phyloP scores from a whole-genome alignment of 148 eudicot genomes.

The Nepenthes gracilis region DNA sequence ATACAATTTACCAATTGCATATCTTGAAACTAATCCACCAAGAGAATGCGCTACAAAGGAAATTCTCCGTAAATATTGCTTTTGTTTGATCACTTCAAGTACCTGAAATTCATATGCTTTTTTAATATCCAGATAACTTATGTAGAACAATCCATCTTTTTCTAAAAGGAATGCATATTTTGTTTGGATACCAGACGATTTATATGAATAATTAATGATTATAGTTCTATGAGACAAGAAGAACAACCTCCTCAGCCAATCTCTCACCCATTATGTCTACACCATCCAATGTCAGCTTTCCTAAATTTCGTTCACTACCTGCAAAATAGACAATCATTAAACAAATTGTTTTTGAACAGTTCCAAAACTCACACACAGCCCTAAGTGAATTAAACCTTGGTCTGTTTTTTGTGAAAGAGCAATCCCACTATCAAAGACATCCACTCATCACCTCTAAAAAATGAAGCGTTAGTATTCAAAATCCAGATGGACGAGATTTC shows the following conservation, averaged over 20 bases:
- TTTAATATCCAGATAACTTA: not conserved
- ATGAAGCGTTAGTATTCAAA: no score
- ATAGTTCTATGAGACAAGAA: slow-evolving; percentile 4
- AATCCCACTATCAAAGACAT: no score
- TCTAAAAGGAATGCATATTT: not conserved
- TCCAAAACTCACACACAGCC: not conserved
- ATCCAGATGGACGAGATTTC: no score
- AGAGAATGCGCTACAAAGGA: slow-evolving; percentile 95
- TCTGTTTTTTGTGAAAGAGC: no score
- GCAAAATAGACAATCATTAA: slow-evolving; percentile 11
- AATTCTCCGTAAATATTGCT: slow-evolving; percentile 56
- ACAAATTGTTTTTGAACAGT: not conserved
- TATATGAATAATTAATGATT: slow-evolving; percentile 3
- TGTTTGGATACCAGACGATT: not conserved
- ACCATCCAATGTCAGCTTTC: slow-evolving; percentile 69
- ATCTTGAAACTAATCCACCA: slow-evolving; percentile 95
- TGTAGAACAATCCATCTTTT: no score
- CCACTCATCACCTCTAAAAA: no score
- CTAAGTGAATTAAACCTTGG: not conserved
- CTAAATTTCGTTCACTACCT: slow-evolving; percentile 82
- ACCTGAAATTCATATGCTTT: slow-evolving; percentile 41
- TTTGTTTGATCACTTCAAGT: slow-evolving; percentile 51
- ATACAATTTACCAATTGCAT: slow-evolving; percentile 74
- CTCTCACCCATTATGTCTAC: slow-evolving; percentile 97
- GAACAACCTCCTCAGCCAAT: slow-evolving; percentile 75